Evolutionary conservation across 1,284 basidiomycete genomes (phyloP), one percentile per base, ranked within the genome.

Genomic region (Pseudozyma thailandica): DNA sequence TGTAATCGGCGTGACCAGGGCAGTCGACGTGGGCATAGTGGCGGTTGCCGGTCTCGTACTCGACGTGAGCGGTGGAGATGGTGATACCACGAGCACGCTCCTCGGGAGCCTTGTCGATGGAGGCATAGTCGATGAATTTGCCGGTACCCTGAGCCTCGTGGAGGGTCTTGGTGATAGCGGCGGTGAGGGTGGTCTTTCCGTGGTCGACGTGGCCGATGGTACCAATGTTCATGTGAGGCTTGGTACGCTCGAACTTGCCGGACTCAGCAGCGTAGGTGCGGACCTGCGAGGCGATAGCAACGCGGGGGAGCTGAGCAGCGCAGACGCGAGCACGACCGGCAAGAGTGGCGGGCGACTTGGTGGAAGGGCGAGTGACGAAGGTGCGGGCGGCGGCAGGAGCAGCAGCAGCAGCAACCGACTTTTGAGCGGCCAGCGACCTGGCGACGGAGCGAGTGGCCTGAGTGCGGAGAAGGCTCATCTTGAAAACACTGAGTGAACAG

Each of bases 1-100:
- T 80, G 72, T 79, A 80, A 62, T 85, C 85, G 59, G 85, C 85
- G 84, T 85, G 85, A 72, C 86, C 85, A 28, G 94, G 95, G 86
- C 96, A 98, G 86, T 99, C 96, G 84, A 99, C 97, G 85, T 99
- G 96, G 37, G 95, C 96, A 82, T 99, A 99, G 84, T 98, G 96
- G 72, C 96, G 90, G 58, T 86, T 88, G 15, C 59, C 56, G n/a
- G 80, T 96, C 87, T 98, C 94, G 85, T 99, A 99, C 85, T 99
- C 96, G 84, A 99, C 94, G 84, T 99, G 96, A 50, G 87, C 87
- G 38, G 87, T 87, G 55, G 86, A 85, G 83, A 99, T 99, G 75
- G 96, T 99, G 85, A 99, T 98, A 87, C 96, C 96, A 85, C 96
- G 92, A 60, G 95, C 95, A 86, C 94, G 96, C 87, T 99, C 96